Base-by-base conservation (phyloP, 73 alveolate species). In the Paramecium tetraurelia region DNA sequence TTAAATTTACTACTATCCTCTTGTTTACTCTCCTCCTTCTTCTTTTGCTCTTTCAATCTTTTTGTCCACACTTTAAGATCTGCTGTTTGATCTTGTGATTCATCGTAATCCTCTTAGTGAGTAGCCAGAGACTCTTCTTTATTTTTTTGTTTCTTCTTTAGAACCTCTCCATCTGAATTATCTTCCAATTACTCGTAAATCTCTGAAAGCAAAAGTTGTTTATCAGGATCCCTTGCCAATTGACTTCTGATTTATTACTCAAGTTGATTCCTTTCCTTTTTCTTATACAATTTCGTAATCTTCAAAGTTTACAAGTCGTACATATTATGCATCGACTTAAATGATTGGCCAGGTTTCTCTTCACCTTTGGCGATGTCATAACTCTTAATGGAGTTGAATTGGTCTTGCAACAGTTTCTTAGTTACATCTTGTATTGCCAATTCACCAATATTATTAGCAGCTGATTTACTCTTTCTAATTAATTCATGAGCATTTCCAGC, bases 151-250 rank as follows among this genome's bases (percentile, higher is more conserved):
- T 80, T 80, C 75, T 80, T 80, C 7, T 80, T 80, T 12, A 80
- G 43, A 14, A 48, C 70, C 6, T 31, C 72, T 80, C 50, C 90
- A 80, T 80, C 72, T 11, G 46, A 33, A 44, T 40, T 40, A 40
- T 80, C 90, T 46, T 80, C 90, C 14, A 80, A 80, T 44, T 80
- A 44, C 22, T 80, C 90, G 24, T 80, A 80, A 44, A 80, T 80
- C 35, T 80, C 90, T 10, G 76, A 22, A 22, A 80, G 38, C 24
- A 80, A 46, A 20, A 80, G 43, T 44, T 41, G 16, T 80, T 80
- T 80, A 44, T 80, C 90, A 8, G 76, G 57, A 80, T 80, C 90
- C 48, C 43, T 24, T 11, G 70, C 11, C 24, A 80, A 44, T 80
- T 80, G 33, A 20, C n/a, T 48, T 48, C 90, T 40, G 22, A 80